Evolutionary conservation across 2,329 filamentous ascomycete species (phyloP), one percentile per base, ranked within the genome.

Genomic region (Sclerotinia spermophila): DNA sequence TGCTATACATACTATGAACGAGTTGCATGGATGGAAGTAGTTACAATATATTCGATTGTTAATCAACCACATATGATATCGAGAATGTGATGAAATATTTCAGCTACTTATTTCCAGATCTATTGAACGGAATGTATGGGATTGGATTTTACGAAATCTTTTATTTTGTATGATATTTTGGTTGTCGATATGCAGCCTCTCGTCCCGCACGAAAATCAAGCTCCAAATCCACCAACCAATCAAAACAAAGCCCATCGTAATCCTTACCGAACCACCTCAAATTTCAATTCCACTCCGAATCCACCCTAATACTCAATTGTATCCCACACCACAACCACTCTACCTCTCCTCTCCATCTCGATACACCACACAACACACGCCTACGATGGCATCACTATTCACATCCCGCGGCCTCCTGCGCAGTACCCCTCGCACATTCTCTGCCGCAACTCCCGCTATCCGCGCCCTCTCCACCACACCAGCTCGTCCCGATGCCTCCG

Each of bases 331-430:
- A 65, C 35, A 59, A 70, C 51, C 60, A 66, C 56, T 30, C 35
- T 44, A 51, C 40, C 48, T 53, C 51, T 58, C 51, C 68, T 58
- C 72, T 72, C 61, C 24, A 30, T 66, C 45, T 21, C 19, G 51
- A 21, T 17, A 53, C 45, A 65, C 45, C 71, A 70, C 67, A 72
- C 72, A 53, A 24, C 27, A 62, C 44, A 69, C 24, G 58, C 59
- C 59, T 19, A 55, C 30, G 79, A 92, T 92, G 90, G 89, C 89
- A 82, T 84, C 89, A 81, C 87, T 93, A 82, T 86, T 86, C 81
- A 86, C 89, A 80, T 88, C 91, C 81, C 88, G 89, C 82, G 84
- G 88, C 79, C 86, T 92, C 81, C 85, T 92, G 85, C 90, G 90
- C 82, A 81, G 82, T 73, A 80, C 83, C 74, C 82, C 83, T 72